Evolutionary conservation across 306 rosid genomes (phyloP), one percentile per base, ranked within the genome.

Genomic region (Vicia faba): DNA sequence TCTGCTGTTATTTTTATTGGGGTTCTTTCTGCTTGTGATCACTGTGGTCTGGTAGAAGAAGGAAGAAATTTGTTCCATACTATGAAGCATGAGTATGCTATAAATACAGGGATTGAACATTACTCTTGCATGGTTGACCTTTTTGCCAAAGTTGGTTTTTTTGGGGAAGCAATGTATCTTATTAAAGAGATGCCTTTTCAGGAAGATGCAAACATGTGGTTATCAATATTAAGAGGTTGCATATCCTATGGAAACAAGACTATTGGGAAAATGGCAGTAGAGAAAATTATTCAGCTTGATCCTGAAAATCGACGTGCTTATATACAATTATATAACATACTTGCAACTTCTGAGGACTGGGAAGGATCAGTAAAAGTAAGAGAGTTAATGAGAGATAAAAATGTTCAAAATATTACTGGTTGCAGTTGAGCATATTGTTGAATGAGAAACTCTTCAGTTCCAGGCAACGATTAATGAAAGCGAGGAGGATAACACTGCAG

Each of bases 191-290:
- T n/a, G n/a, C n/a, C n/a, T n/a, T n/a, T n/a, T n/a, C n/a, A n/a
- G n/a, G n/a, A n/a, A n/a, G n/a, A 85, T 89, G 85, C 88, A 55
- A 79, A 80, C 82, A 80, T 89, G 81, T 82, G 89, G 85, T 76
- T 83, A 46, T 84, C 95, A n/a, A 74, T 89, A 69, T 75, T 87
- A 75, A 80, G 89, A 74, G 95, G 91, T 23, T 87, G 91, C 71
- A 61, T 87, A 49, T 83, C 85, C 20, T 83, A 85, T 71, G 86
- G 83, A 70, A 69, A 80, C 38, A 85, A 73, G 68, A 53, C 41
- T 69, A 70, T 85, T 53, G 95, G 89, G 61, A 84, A 80, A 79
- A 81, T 62, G 66, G 79, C 79, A 61, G 92, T 88, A 18, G 84
- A 87, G 65, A 46, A 29, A 72, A 80, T 87, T 61, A 61, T 89